Conservation (phyloP, 768 basidiomycete species). For the Leccinum variicolor region DNA sequence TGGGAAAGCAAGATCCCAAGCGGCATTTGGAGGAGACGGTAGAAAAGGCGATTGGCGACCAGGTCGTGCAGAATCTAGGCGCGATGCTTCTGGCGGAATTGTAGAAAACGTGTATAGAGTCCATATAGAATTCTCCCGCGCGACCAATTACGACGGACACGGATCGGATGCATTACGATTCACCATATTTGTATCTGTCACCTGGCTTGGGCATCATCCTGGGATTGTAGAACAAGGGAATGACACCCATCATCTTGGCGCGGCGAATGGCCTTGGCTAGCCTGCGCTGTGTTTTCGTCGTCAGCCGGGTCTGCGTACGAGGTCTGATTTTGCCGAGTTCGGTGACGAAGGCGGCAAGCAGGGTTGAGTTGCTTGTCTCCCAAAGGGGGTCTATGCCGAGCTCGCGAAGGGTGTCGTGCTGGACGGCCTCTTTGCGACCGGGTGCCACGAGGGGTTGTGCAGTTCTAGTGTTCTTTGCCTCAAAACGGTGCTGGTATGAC, state of each 20-base stretch:
- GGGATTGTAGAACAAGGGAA: constrained; percentile 48
- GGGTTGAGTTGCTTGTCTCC: constrained; percentile 55
- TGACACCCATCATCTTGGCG: constrained; percentile 88
- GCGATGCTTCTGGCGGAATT: constrained; percentile 94
- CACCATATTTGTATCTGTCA: not conserved
- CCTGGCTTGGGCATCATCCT: constrained; percentile 22
- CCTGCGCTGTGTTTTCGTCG: constrained; percentile 72
- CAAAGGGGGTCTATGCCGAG: constrained; percentile 71
- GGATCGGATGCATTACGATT: constrained; percentile 1
- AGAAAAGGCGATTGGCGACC: constrained; percentile 97
- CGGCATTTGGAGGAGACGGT: constrained; percentile 96
- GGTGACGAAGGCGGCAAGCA: constrained; percentile 59
- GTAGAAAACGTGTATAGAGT: constrained; percentile 33
- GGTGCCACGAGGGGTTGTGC: constrained; percentile 53
- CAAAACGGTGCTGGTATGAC: constrained; percentile 36
- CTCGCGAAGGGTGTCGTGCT: constrained; percentile 67
- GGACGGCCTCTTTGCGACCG: constrained; percentile 47
- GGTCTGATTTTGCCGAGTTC: constrained; percentile 78
- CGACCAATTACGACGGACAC: constrained; percentile 11
- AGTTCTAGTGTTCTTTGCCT: constrained; percentile 13
- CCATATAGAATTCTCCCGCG: not conserved
- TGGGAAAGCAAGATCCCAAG: constrained; percentile 98
- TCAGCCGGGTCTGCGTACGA: constrained; percentile 69
- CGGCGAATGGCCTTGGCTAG: constrained; percentile 84
- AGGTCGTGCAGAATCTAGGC: constrained; percentile 92